Evolutionary conservation across 371 early-diverging fungal genomes (phyloP), one percentile per base, ranked within the genome.

Genomic region (Dentiscutata heterogama): DNA sequence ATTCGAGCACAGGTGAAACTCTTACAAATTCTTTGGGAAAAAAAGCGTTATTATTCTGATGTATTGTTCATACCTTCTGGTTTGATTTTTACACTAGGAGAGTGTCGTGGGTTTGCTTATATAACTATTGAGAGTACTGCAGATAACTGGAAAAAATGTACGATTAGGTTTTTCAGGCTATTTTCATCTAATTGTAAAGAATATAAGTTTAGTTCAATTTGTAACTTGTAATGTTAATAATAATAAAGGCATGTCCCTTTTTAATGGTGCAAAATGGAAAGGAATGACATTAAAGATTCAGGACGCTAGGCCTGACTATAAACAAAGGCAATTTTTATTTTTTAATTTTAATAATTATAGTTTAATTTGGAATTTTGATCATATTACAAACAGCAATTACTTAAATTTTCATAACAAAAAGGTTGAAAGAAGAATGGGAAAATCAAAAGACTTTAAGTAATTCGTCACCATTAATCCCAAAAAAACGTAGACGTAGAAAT

Each of bases 231-330:
- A 35, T 1, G 16, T 53, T 42, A 51, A 25, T 53, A 50, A 50
- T 73, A 65, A 46, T 73, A 73, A 73, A 92, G 93, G 92, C 72
- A 54, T 94, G 2, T 85, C 89, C 2, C 84, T 90, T 2, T 94
- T 92, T 82, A 94, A 95, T 68, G 93, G 94, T 0, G 90, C 97
- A n/a, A 95, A 95, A 81, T 97, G 97, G 97, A 95, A 93, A 85
- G 97, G 96, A 39, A 85, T 89, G 68, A 87, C 87, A 27, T 82
- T 97, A 82, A 90, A 91, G 68, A 85, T 97, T 39, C 95, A 95
- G 82, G 94, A 94, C 51, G 96, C 97, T 7, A 94, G 94, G 83
- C 91, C 91, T 51, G 91, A 92, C 83, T 96, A 92, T 87, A 84
- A 85, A 82, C 89, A 88, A 65, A 86, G 89, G 78, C 89, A 86